These are phyloP conservation scores for Avena sativa DNA, from an alignment of 176 grass and related monocot species.

Conservation along the genomic window DNA sequence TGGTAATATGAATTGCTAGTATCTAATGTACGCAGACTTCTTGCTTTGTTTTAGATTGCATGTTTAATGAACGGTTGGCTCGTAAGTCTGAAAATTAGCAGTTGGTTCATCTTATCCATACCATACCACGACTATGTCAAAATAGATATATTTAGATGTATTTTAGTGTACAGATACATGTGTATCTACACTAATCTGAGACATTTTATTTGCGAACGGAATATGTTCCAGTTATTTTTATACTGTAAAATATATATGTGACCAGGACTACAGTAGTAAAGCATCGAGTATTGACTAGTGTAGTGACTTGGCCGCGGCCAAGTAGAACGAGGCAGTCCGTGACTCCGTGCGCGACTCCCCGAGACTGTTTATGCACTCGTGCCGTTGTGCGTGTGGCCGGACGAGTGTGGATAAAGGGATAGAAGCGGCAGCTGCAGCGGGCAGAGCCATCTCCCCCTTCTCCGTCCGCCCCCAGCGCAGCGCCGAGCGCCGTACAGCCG, in stretches of 20 bases:
- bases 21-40: background rate
- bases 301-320: background rate
- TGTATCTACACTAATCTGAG: too few species aligned
- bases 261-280: background rate
- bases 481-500: conserved; percentile 42
- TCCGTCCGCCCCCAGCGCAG: conserved; percentile 22
- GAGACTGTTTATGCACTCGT: background rate
- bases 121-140: background rate
- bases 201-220: too few species aligned
- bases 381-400: background rate
- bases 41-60: conserved; percentile 20
- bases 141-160: background rate
- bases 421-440: conserved; percentile 34
- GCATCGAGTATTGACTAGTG: background rate
- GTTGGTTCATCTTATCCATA: background rate
- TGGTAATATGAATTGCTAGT: conserved; percentile 23
- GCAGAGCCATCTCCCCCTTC: conserved; percentile 37
- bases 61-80: conserved; percentile 14
- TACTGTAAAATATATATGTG: background rate
- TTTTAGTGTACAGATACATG: too few species aligned
- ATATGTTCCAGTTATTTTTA: background rate
- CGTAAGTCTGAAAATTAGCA: conserved; percentile 9
- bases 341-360: too few species aligned
- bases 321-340: background rate
- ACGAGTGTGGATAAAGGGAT: conserved; percentile 47